Evolutionary conservation across 495 filamentous ascomycete species (phyloP), one percentile per base, ranked within the genome.

Genomic region (Paragyromitra xinjiangensis): DNA sequence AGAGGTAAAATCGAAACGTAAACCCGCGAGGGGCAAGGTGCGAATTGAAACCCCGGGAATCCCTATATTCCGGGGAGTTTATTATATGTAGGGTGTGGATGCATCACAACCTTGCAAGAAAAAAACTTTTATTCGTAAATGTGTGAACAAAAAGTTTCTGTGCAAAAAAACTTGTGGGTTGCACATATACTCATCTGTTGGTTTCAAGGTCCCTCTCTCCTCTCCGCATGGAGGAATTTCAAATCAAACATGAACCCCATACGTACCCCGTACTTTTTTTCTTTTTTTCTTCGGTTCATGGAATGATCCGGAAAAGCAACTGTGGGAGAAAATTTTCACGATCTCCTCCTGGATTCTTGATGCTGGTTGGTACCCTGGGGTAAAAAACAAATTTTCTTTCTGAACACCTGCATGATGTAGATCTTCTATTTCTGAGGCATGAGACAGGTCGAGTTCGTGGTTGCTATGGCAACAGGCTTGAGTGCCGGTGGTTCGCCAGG

Each of bases 1-100:
- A 4, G 48, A 24, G 19, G 71, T 73, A 74, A 74, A 62, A 68
- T 51, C 40, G 42, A 74, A 74, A 74, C 71, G 71, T 74, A 74
- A 74, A 51, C 71, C 55, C 12, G 5, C 6, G 59, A 63, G 34
- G 16, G 26, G 64, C 22, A 66, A 66, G 59, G 45, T 29, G 45
- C 44, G n/a, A 39, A 65, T 40, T 22, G 56, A 42, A 42, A 22
- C 2, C 59, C 14, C 58, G 37, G 29, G 16, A 29, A 39, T 61
- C 58, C 34, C 26, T 24, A 14, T 26, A 56, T 50, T 5, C 48
- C n/a, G 19, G 16, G 16, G 51, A 62, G 48, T 56, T n/a, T n/a
- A 67, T 50, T 8, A 51, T 24, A 56, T 55, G 50, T 50, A 55
- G 65, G 22, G 26, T 12, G 9, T 22, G 37, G 50, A 56, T 56